A percentile compares a stretch with the other conserved stretches of the same genome.
These are phyloP conservation scores for Hamigera avellanea DNA, from an alignment of 495 filamentous ascomycete genomes.

Conservation along the genomic window DNA sequence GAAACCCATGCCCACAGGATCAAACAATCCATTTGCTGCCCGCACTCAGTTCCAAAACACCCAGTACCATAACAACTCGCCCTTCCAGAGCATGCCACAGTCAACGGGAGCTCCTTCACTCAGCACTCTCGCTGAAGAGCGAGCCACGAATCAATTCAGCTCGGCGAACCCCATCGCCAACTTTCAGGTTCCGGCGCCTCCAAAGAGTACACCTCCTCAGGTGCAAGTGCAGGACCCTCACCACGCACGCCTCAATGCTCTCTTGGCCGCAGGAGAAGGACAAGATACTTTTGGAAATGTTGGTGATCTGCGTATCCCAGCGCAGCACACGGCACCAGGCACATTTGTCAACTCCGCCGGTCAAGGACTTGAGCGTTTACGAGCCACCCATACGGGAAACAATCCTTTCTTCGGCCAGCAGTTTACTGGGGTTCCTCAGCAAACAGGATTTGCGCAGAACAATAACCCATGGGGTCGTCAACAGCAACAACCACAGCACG, in stretches of 20 bases:
- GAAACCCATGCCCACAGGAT: conserved; percentile 61
- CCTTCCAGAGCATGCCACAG: conserved; percentile 44
- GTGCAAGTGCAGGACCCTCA: conserved; percentile 55
- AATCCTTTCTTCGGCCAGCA: conserved; percentile 84
- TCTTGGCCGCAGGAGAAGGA: conserved; percentile 77
- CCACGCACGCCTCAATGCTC: conserved; percentile 77
- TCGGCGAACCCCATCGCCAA: conserved; percentile 40
- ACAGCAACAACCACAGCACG: conserved; percentile 55
- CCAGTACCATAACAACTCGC: conserved; percentile 46
- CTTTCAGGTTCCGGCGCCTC: conserved; percentile 36
- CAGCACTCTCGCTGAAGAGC: conserved; percentile 59
- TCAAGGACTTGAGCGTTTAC: conserved; percentile 53
- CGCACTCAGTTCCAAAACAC: conserved; percentile 45
- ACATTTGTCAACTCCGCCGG: conserved; percentile 95
- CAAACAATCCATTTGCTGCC: conserved; percentile 88
- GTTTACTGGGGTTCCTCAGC: conserved; percentile 67
- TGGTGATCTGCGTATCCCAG: conserved; percentile 85
- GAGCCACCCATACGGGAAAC: conserved; percentile 70
- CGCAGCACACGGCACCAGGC: conserved; percentile 93
- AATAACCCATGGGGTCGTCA: conserved; percentile 66
- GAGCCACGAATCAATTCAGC: conserved; percentile 44
- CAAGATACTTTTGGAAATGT: conserved; percentile 96
- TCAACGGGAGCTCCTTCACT: conserved; percentile 49
- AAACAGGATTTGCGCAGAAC: conserved; percentile 35
- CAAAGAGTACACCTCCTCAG: conserved; percentile 33